phyloP scores from a whole-genome alignment of 768 basidiomycete genomes.

The Trametes cubensis region DNA sequence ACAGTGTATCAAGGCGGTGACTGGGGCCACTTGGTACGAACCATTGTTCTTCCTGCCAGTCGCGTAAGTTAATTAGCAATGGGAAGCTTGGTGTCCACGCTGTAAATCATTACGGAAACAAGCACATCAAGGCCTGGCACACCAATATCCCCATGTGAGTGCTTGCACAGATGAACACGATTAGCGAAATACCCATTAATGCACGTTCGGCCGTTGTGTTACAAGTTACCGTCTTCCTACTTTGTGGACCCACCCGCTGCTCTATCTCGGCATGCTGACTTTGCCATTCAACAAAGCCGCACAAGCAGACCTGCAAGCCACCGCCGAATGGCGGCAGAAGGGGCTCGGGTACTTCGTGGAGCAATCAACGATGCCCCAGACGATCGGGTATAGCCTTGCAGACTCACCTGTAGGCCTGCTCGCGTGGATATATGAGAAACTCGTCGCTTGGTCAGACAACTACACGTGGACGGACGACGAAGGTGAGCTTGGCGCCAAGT shows the following conservation, averaged over 20 bases:
- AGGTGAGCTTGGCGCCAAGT: slow-evolving; percentile 33
- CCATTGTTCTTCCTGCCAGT: not conserved
- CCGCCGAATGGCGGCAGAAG: slow-evolving; percentile 33
- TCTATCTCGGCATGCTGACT: slow-evolving; percentile 33
- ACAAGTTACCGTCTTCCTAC: slow-evolving; percentile 26
- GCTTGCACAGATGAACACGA: not conserved
- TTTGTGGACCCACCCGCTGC: slow-evolving; percentile 30
- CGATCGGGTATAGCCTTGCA: slow-evolving; percentile 50
- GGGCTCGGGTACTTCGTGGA: slow-evolving; percentile 43
- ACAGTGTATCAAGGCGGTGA: slow-evolving; percentile 52
- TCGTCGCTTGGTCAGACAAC: slow-evolving; percentile 38
- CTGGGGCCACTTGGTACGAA: slow-evolving; percentile 44
- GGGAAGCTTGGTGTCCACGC: slow-evolving; percentile 33
- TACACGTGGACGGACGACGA: slow-evolving; percentile 61
- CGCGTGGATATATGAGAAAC: slow-evolving; percentile 39
- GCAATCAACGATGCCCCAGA: slow-evolving; percentile 39
- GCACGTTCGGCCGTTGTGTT: no score
- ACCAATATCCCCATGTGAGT: slow-evolving; percentile 37
- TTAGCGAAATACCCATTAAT: slow-evolving; percentile 23
- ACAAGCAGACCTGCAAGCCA: slow-evolving; percentile 37
- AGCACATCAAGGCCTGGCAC: slow-evolving; percentile 39
- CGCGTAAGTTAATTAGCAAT: not conserved
- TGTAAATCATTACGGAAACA: slow-evolving; percentile 31
- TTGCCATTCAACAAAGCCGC: slow-evolving; percentile 41
- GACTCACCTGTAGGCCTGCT: slow-evolving; percentile 55